Percentiles rank a stretch among this genome's conserved stretches.
These are phyloP conservation scores for Cokeromyces recurvatus DNA, from an alignment of 371 early-diverging fungal genomes.

Conservation along the genomic window DNA sequence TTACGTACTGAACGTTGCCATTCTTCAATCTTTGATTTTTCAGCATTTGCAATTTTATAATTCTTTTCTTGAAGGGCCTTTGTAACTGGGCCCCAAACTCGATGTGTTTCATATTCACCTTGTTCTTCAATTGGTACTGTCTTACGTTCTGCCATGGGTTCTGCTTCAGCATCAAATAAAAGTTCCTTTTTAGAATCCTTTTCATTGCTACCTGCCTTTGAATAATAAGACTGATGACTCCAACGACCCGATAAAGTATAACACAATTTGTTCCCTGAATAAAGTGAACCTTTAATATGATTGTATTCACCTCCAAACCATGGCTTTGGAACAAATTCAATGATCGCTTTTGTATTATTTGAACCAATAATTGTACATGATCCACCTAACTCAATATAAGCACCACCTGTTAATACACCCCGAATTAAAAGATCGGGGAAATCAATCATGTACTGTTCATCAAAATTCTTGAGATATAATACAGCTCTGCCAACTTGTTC, in stretches of 20 bases:
- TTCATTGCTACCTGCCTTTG: constrained; percentile 1
- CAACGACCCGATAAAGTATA: constrained; percentile 55
- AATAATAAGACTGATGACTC: constrained; percentile 55
- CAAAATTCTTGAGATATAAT: constrained; percentile 34
- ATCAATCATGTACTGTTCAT: constrained; percentile 57
- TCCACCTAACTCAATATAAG: constrained; percentile 63
- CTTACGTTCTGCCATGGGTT: constrained; percentile 49
- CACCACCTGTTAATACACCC: constrained; percentile 57
- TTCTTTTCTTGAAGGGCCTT: constrained; percentile 61
- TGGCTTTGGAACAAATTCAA: constrained; percentile 59
- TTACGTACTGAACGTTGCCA: constrained; percentile 64
- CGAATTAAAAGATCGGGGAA: constrained; percentile 59
- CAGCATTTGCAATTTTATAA: constrained; percentile 58
- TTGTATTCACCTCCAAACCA: constrained; percentile 53
- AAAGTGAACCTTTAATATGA: constrained; percentile 39
- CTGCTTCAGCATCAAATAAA: constrained; percentile 63
- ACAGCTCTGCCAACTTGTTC: constrained; percentile 58
- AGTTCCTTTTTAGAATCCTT: constrained; percentile 27
- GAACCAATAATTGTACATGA: constrained; percentile 50
- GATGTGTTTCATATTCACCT: constrained; percentile 62
- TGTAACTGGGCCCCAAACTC: constrained; percentile 67
- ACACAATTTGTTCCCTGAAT: constrained; percentile 17
- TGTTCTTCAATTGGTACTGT: constrained; percentile 60
- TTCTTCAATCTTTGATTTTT: constrained; percentile 72
- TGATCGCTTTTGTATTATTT: constrained; percentile 47